Percentiles rank a stretch among this genome's conserved stretches.
Evolutionary conservation across 179 eudicot species (phyloP).

Genomic region (Sideroxylon spinosum): DNA sequence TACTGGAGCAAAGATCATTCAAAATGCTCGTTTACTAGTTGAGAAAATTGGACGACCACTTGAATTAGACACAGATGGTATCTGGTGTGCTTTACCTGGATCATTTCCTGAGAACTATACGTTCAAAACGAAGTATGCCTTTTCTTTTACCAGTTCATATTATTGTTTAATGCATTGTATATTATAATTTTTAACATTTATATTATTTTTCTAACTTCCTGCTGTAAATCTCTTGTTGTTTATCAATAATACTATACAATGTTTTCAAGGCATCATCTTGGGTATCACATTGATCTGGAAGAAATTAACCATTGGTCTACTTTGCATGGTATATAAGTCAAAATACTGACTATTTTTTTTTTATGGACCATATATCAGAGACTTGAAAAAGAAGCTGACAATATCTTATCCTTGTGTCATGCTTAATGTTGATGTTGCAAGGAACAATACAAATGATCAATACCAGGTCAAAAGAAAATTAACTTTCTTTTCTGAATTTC

Average conservation of each 20-base stretch:
- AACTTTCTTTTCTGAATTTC: conserved; percentile 6
- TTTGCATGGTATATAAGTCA: conserved; percentile 11
- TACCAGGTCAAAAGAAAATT: conserved; percentile 65
- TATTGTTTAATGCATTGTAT: neutral
- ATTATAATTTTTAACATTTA: neutral
- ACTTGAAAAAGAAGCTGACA: conserved; percentile 82
- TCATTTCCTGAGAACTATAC: conserved; percentile 97
- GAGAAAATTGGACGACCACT: conserved; percentile 97
- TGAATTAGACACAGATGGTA: conserved; percentile 96
- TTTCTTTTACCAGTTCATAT: conserved; percentile 10
- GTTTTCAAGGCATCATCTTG: neutral
- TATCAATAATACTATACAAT: neutral
- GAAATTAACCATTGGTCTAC: neutral
- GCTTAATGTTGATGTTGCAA: conserved; percentile 97
- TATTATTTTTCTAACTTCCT: neutral
- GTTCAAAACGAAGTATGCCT: conserved; percentile 69
- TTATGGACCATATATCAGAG: conserved; percentile 43
- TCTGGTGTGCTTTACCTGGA: conserved; percentile 96
- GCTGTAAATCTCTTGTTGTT: conserved; percentile 5
- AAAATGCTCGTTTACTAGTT: conserved; percentile 90
- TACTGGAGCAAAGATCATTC: conserved; percentile 97
- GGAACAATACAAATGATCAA: conserved; percentile 94
- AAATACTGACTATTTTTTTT: conserved; percentile 12
- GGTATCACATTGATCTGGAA: neutral
- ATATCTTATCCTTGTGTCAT: conserved; percentile 98